phyloP scores from a whole-genome alignment of 2,329 filamentous ascomycete species.

The Pyricularia sp. region DNA sequence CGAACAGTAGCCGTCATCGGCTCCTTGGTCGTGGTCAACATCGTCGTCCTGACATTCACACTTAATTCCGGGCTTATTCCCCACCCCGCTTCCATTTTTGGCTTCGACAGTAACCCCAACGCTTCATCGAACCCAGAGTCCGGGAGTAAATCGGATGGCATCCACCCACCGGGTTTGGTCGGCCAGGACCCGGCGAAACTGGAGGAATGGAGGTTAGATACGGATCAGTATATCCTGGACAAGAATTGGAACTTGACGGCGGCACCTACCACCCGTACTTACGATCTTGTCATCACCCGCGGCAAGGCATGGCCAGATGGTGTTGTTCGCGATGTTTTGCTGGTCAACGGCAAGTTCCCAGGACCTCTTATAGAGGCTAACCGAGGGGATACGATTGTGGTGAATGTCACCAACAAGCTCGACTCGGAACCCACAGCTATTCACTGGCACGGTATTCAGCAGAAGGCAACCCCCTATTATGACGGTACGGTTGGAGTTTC shows the following conservation, averaged over 20 bases:
- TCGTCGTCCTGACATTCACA: background rate
- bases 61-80: background rate
- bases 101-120: background rate
- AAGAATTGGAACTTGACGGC: conserved; percentile 40
- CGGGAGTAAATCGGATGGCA: background rate
- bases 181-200: background rate
- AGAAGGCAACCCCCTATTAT: conserved; percentile 4
- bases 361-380: conserved; percentile 59
- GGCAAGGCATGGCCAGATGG: conserved; percentile 24
- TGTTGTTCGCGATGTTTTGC: conserved; percentile 13
- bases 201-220: conserved; percentile 7
- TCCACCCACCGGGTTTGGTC: background rate
- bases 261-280: conserved; percentile 35
- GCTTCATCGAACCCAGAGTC: background rate
- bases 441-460: conserved; percentile 9
- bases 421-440: conserved; percentile 14
- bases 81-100: background rate
- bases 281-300: conserved; percentile 46
- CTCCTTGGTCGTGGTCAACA: conserved; percentile 1
- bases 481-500: conserved; percentile 29
- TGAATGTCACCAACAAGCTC: conserved; percentile 44
- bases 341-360: conserved; percentile 64
- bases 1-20: background rate
- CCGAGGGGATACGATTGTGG: conserved; percentile 55
- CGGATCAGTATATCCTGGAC: conserved; percentile 5